Conservation (phyloP, 1,139 yeast species). For the Candida sojae region DNA sequence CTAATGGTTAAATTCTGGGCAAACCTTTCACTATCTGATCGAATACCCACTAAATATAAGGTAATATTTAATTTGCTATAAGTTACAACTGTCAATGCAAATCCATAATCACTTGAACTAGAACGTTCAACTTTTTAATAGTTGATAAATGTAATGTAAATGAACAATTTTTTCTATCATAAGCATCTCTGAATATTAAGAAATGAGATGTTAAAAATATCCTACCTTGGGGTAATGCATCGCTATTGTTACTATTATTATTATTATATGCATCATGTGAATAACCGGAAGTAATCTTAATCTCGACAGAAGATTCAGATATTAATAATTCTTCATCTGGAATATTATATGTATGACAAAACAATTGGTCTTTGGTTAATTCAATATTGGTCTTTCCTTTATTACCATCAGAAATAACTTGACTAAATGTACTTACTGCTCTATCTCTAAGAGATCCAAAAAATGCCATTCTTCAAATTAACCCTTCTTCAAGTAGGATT, state of each 20-base stretch:
- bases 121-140: slow-evolving; percentile 83
- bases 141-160: slow-evolving; percentile 76
- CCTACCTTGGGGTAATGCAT: slow-evolving; percentile 53
- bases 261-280: slow-evolving; percentile 27
- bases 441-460: slow-evolving; percentile 48
- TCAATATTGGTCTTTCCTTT: slow-evolving; percentile 19
- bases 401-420: slow-evolving; percentile 38
- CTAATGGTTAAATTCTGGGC: slow-evolving; percentile 66
- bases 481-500: background rate
- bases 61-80: slow-evolving; percentile 66
- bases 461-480: slow-evolving; percentile 43
- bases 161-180: slow-evolving; percentile 67
- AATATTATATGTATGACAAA: slow-evolving; percentile 63
- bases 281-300: slow-evolving; percentile 50
- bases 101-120: slow-evolving; percentile 74
- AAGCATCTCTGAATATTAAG: slow-evolving; percentile 69
- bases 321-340: slow-evolving; percentile 72
- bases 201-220: slow-evolving; percentile 73
- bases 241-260: slow-evolving; percentile 10
- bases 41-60: slow-evolving; percentile 75
- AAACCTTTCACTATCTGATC: slow-evolving; percentile 79
- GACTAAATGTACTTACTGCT: slow-evolving; percentile 46
- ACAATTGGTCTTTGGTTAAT: slow-evolving; percentile 65
- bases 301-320: slow-evolving; percentile 70
- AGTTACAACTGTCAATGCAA: slow-evolving; percentile 72